A percentile compares a stretch with the other conserved stretches of the same genome.
Conservation (phyloP, 495 filamentous ascomycete species). For the Aspergillus nidulans region DNA sequence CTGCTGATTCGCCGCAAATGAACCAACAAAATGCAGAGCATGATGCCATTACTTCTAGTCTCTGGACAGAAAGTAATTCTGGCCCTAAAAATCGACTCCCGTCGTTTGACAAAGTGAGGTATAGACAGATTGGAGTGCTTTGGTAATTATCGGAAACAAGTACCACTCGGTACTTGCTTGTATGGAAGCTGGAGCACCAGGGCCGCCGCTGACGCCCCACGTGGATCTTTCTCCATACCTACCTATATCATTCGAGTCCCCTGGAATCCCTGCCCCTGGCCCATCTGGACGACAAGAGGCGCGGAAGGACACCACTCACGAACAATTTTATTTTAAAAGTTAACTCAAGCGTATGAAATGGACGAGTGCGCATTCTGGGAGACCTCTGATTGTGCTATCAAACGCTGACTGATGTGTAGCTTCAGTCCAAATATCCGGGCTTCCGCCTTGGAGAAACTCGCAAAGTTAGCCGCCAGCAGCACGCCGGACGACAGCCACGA, state of each 20-base stretch:
- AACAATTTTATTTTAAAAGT: background rate
- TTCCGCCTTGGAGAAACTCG: slow-evolving; percentile 68
- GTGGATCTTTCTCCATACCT: background rate
- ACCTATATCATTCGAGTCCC: background rate
- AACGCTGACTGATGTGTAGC: slow-evolving; percentile 20
- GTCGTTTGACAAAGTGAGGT: no score
- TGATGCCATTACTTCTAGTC: no score
- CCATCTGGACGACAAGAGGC: background rate
- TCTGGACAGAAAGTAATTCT: no score
- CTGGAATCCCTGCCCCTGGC: background rate
- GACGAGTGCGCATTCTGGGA: slow-evolving; percentile 15
- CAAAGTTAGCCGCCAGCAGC: slow-evolving; percentile 53
- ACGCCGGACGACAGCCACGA: slow-evolving; percentile 51
- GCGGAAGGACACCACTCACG: background rate
- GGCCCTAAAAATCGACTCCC: no score
- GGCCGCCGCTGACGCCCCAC: slow-evolving; percentile 6
- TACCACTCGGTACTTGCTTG: no score
- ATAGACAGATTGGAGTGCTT: no score
- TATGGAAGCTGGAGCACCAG: no score
- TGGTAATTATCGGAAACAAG: no score
- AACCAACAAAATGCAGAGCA: no score
- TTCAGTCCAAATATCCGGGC: slow-evolving; percentile 49
- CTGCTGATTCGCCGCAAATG: no score
- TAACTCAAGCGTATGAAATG: slow-evolving; percentile 13
- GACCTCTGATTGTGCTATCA: background rate